These are phyloP conservation scores for Magnusiomyces fungicola DNA, from an alignment of 1,139 yeast species.

Conservation along the genomic window DNA sequence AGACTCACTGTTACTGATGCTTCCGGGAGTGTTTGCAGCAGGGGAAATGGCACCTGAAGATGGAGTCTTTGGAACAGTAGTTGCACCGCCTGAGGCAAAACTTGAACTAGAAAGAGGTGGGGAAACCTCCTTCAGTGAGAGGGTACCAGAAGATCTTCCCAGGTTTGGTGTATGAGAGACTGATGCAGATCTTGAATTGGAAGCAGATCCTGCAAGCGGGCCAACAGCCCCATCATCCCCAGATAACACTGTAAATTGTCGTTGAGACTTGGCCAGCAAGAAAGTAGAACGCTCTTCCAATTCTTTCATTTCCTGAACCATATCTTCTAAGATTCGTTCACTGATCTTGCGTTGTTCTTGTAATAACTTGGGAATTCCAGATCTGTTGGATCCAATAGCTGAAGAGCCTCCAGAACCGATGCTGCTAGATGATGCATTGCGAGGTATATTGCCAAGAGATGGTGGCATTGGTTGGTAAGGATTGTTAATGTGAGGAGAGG, in stretches of 20 bases:
- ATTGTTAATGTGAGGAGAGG: neutral
- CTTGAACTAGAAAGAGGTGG: neutral
- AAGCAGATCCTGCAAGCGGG: too few relatives aligned
- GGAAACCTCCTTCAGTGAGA: neutral
- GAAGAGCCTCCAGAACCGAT: conserved; percentile 1
- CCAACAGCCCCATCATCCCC: neutral
- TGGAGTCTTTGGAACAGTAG: neutral
- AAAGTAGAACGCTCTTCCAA: conserved; percentile 24
- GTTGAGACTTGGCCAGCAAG: conserved; percentile 16
- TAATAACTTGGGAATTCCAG: conserved; percentile 7
- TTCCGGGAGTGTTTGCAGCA: neutral
- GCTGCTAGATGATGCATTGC: neutral
- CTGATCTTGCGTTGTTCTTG: conserved; percentile 19
- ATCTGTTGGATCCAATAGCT: neutral
- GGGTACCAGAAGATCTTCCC: neutral
- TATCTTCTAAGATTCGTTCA: conserved; percentile 24
- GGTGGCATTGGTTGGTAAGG: neutral
- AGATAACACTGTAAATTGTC: conserved; percentile 3
- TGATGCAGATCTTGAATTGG: neutral
- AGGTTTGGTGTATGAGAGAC: neutral
- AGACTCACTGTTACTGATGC: neutral
- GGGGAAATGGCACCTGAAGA: neutral
- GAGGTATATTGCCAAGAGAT: neutral
- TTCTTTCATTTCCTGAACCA: conserved; percentile 27
- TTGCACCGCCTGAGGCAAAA: neutral